phyloP scores from a whole-genome alignment of 1,284 basidiomycete genomes.

The Coniophora puteana region DNA sequence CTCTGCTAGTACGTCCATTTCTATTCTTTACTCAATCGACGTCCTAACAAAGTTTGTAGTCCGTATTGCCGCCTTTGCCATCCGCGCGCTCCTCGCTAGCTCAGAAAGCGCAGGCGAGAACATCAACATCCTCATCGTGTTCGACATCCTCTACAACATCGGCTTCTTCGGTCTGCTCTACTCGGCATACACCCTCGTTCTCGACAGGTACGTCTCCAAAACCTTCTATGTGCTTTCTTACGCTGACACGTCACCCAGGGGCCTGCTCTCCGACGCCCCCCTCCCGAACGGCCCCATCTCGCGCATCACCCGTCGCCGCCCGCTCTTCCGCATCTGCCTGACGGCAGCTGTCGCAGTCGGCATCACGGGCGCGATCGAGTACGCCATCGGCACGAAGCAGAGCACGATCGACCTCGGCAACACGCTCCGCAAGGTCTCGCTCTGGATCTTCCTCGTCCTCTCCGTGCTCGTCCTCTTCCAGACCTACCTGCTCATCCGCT shows the following conservation, averaged over 20 bases:
- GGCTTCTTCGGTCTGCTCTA: conserved; percentile 34
- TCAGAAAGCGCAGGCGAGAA: conserved; percentile 20
- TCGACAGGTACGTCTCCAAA: conserved; percentile 24
- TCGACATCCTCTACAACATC: conserved; percentile 28
- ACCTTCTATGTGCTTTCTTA: not conserved
- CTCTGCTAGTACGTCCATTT: conserved; percentile 37
- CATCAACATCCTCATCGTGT: conserved; percentile 20
- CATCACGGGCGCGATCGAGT: conserved; percentile 30
- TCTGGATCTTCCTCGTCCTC: conserved; percentile 43
- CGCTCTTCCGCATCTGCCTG: conserved; percentile 31
- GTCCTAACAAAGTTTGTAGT: conserved; percentile 16
- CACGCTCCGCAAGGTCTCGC: conserved; percentile 31
- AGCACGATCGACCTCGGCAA: conserved; percentile 16
- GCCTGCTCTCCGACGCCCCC: conserved; percentile 18
- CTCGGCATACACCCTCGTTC: conserved; percentile 30
- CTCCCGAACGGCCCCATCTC: conserved; percentile 21
- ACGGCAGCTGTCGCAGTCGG: conserved; percentile 34
- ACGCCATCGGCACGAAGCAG: conserved; percentile 10
- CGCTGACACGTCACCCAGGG: conserved; percentile 11
- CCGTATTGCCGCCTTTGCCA: conserved; percentile 25
- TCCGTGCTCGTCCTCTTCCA: conserved; percentile 36
- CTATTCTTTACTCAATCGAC: not conserved
- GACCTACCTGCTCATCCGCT: conserved; percentile 29
- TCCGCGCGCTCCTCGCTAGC: conserved; percentile 27
- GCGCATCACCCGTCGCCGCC: conserved; percentile 28